phyloP scores from a whole-genome alignment of 1,139 yeast species.

The Debaryomyces subglobosus region DNA sequence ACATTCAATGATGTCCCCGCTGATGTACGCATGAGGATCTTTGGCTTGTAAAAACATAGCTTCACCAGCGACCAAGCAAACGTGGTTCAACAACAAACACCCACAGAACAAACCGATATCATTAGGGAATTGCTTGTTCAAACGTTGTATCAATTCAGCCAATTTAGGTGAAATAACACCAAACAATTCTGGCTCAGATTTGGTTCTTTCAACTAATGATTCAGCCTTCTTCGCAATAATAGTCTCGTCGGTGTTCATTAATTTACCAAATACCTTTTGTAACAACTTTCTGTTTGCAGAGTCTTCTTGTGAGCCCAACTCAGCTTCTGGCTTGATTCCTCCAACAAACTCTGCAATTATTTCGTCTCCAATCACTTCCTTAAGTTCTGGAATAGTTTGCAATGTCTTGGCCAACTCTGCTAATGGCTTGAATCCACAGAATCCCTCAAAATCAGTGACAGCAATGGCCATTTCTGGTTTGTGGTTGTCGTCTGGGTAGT shows the following conservation, averaged over 20 bases:
- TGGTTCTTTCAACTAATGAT: slow-evolving; percentile 64
- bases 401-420: slow-evolving; percentile 71
- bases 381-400: slow-evolving; percentile 73
- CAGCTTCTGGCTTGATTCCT: slow-evolving; percentile 51
- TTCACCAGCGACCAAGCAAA: slow-evolving; percentile 82
- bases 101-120: slow-evolving; percentile 98
- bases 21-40: slow-evolving; percentile 97
- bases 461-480: slow-evolving; percentile 99
- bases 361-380: slow-evolving; percentile 67
- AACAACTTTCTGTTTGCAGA: slow-evolving; percentile 60
- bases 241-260: slow-evolving; percentile 76
- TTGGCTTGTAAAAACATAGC: slow-evolving; percentile 96
- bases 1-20: slow-evolving; percentile 97
- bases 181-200: slow-evolving; percentile 51
- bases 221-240: slow-evolving; percentile 58
- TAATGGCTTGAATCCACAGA: slow-evolving; percentile 96
- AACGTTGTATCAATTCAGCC: slow-evolving; percentile 71
- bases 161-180: slow-evolving; percentile 50
- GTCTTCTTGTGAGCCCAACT: slow-evolving; percentile 51
- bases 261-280: slow-evolving; percentile 73
- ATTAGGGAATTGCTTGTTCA: slow-evolving; percentile 85
- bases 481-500: slow-evolving; percentile 97
- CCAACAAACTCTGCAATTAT: slow-evolving; percentile 53
- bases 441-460: slow-evolving; percentile 92
- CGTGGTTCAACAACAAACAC: slow-evolving; percentile 87